These are phyloP conservation scores for Mediolabrus comicus DNA, from an alignment of 108 stramenopile species.

Conservation along the genomic window DNA sequence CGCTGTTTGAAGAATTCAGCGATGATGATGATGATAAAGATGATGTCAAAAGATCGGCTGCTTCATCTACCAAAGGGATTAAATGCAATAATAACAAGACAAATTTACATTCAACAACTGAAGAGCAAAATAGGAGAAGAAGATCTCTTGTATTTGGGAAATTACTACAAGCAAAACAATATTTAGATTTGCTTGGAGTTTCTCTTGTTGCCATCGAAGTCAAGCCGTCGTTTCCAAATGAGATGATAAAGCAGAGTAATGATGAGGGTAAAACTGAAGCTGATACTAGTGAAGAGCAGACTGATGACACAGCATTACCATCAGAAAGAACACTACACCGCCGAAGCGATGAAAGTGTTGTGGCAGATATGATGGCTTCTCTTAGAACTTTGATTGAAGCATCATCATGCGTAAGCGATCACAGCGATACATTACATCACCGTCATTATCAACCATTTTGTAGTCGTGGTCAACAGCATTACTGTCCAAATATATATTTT, in stretches of 20 bases:
- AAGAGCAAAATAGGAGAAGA: background rate
- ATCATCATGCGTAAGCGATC: constrained; percentile 16
- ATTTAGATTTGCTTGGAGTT: constrained; percentile 48
- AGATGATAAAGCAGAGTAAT: background rate
- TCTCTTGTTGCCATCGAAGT: constrained; percentile 49
- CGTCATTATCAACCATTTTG: background rate
- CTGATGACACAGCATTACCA: background rate
- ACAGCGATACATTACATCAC: background rate
- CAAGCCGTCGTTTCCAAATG: background rate
- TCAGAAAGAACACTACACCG: constrained; percentile 34
- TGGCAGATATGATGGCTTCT: constrained; percentile 49
- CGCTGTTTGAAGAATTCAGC: constrained; percentile 32
- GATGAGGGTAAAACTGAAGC: background rate
- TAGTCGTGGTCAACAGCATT: constrained; percentile 19
- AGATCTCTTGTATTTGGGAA: constrained; percentile 10
- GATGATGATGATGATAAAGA: constrained; percentile 9
- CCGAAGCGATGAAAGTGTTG: constrained; percentile 47
- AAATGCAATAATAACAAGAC: background rate
- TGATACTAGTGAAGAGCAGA: background rate
- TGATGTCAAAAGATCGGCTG: background rate
- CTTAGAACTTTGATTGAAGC: constrained; percentile 33
- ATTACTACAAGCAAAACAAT: constrained; percentile 37
- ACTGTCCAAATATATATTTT: constrained; percentile 31
- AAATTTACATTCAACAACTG: background rate
- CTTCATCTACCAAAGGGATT: background rate